Base-by-base conservation (phyloP, 163 green algal genomes). In the Chlamydomonas reinhardtii region DNA sequence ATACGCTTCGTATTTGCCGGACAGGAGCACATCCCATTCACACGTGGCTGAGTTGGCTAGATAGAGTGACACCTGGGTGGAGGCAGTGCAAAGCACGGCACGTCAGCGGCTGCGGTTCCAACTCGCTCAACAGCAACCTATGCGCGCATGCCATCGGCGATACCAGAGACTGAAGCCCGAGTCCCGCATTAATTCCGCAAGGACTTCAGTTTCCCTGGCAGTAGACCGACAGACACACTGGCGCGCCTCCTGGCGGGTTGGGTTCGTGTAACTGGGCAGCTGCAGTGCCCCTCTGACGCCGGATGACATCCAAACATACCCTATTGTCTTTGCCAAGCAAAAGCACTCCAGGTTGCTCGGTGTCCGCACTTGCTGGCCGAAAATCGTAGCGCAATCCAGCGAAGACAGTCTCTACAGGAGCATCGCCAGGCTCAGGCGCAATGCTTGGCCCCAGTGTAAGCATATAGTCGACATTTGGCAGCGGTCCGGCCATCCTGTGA, bases 331-430 rank as follows among this genome's bases (percentile, higher is more conserved):
- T 86, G 16, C 69, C 80, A 4, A 86, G 70, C 34, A 86, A 19
- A 1, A 86, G 37, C 48, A 86, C 54, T 11, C 80, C 80, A 4
- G 80, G 80, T n/a, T 86, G 80, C 27, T 86, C 80, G 19, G 65
- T 61, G 25, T 86, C 80, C 54, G 80, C 80, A 35, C 80, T 86
- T 2, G 70, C 69, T 19, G 80, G 80, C 4, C 80, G 69, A 29
- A 86, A 86, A 52, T 86, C 80, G 48, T 86, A 86, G 56, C 80
- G 80, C 25, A 86, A 59, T 4, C 56, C 35, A 48, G 80, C 70
- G 35, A 73, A 86, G 17, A 14, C 61, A 31, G 32, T 24, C 24
- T 66, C 80, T 16, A 59, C 48, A 56, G 25, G 25, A 5, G 29
- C 54, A 22, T 79, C 80, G 69, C 35, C 69, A 17, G 69, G 20